Conservation (phyloP, 1,284 basidiomycete species). For the Sanghuangporus baumii region DNA sequence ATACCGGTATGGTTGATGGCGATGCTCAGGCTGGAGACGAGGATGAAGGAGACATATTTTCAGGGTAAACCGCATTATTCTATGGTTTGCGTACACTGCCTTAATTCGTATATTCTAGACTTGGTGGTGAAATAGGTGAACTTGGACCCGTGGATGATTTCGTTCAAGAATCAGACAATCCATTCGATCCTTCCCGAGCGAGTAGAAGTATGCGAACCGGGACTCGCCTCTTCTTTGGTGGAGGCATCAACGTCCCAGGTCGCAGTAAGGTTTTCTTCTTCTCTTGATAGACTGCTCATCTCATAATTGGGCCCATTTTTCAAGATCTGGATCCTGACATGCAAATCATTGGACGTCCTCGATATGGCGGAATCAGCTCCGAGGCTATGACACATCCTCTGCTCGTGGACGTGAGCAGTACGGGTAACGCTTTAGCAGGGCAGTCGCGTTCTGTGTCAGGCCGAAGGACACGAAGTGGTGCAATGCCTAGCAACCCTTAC, state of each 20-base stretch:
- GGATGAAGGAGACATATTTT: slow-evolving; percentile 63
- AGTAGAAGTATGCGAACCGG: slow-evolving; percentile 39
- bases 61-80: slow-evolving; percentile 47
- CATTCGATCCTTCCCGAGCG: slow-evolving; percentile 52
- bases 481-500: slow-evolving; percentile 40
- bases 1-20: slow-evolving; percentile 38
- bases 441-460: slow-evolving; percentile 41
- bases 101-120: slow-evolving; percentile 29
- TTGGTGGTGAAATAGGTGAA: slow-evolving; percentile 44
- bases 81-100: background rate
- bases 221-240: slow-evolving; percentile 45
- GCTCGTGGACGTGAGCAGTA: slow-evolving; percentile 58
- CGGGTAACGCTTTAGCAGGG: slow-evolving; percentile 32
- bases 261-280: slow-evolving; percentile 1
- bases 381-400: slow-evolving; percentile 80
- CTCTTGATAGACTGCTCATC: background rate
- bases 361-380: slow-evolving; percentile 42
- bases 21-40: slow-evolving; percentile 45
- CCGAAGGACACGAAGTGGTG: slow-evolving; percentile 45
- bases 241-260: slow-evolving; percentile 6
- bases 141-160: slow-evolving; percentile 38
- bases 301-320: background rate
- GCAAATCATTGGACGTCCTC: slow-evolving; percentile 57
- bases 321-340: slow-evolving; percentile 43
- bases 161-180: slow-evolving; percentile 31